Percentiles rank a stretch among this genome's conserved stretches.
These are phyloP conservation scores for Trypanosoma rangeli DNA, from an alignment of 208 protist genomes.

Conservation along the genomic window DNA sequence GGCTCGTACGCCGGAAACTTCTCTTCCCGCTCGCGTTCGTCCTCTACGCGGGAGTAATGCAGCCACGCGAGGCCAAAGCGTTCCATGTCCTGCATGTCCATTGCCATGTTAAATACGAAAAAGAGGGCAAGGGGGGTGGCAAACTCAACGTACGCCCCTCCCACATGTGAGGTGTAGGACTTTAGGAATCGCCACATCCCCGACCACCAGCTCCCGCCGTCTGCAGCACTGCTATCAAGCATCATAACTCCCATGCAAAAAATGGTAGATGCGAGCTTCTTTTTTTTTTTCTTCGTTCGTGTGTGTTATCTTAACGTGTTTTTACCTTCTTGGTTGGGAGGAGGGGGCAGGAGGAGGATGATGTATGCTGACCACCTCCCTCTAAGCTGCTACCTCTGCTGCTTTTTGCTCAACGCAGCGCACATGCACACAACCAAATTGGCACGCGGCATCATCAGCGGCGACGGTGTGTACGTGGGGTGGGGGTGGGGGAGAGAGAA, in stretches of 20 bases:
- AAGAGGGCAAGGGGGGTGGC: constrained; percentile 49
- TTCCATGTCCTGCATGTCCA: constrained; percentile 68
- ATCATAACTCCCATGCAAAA: constrained; percentile 10
- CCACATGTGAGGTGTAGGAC: constrained; percentile 51
- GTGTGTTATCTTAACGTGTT: background rate
- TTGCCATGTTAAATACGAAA: constrained; percentile 48
- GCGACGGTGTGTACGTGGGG: too few relatives aligned
- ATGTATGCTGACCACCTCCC: background rate
- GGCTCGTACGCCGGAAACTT: constrained; percentile 83
- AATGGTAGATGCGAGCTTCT: background rate
- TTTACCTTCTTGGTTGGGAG: background rate
- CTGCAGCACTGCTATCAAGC: constrained; percentile 10
- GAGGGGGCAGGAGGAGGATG: background rate
- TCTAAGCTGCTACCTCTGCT: background rate
- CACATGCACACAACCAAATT: background rate
- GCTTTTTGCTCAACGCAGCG: background rate
- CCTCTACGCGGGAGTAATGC: constrained; percentile 51
- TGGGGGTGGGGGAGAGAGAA: background rate
- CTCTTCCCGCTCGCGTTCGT: constrained; percentile 67
- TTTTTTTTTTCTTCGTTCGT: background rate
- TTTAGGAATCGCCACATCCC: constrained; percentile 42
- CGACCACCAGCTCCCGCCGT: constrained; percentile 4
- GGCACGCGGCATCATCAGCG: too few relatives aligned
- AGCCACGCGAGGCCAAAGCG: constrained; percentile 81
- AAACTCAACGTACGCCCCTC: constrained; percentile 51